Percentiles rank a stretch among this genome's conserved stretches.
phyloP scores from a whole-genome alignment of 2,329 filamentous ascomycete genomes.

The Trichoderma sp. region DNA sequence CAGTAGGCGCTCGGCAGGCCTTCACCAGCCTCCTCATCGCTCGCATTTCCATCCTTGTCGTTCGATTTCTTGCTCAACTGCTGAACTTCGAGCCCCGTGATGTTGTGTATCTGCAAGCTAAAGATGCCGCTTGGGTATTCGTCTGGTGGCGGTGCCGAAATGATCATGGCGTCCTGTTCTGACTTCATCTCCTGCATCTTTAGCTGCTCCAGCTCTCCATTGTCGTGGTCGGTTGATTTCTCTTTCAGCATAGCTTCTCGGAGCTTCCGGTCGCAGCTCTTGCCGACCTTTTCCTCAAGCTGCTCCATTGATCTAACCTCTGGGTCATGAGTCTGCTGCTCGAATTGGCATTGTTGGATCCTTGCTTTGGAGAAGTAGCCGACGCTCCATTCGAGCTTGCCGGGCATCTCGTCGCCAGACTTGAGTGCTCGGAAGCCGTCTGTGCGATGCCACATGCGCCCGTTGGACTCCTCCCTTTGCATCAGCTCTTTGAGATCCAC shows the following conservation, averaged over 20 bases:
- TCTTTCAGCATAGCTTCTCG: conserved; percentile 58
- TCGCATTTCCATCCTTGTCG: conserved; percentile 50
- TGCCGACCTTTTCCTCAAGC: conserved; percentile 59
- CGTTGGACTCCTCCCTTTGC: conserved; percentile 59
- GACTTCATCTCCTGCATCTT: conserved; percentile 66
- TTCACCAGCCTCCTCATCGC: conserved; percentile 62
- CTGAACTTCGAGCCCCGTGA: conserved; percentile 67
- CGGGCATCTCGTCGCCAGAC: conserved; percentile 67
- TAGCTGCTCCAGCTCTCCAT: conserved; percentile 67
- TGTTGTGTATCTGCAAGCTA: conserved; percentile 72
- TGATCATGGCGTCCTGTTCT: conserved; percentile 65
- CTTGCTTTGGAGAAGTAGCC: conserved; percentile 71
- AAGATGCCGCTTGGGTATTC: conserved; percentile 67
- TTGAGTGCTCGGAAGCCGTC: conserved; percentile 69
- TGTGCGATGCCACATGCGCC: conserved; percentile 62
- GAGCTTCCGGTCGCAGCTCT: conserved; percentile 61
- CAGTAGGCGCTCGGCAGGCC: conserved; percentile 71
- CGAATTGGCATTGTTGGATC: conserved; percentile 63
- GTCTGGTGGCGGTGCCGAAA: conserved; percentile 65
- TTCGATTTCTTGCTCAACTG: conserved; percentile 53
- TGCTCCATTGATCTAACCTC: conserved; percentile 60
- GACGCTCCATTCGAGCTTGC: conserved; percentile 68
- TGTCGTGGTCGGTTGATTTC: conserved; percentile 55
- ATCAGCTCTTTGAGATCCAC: conserved; percentile 68
- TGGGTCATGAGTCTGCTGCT: conserved; percentile 61